Percentiles rank a stretch among this genome's conserved stretches.
Evolutionary conservation across 305 asterid species (phyloP).

Genomic region (Nicotiana rustica): DNA sequence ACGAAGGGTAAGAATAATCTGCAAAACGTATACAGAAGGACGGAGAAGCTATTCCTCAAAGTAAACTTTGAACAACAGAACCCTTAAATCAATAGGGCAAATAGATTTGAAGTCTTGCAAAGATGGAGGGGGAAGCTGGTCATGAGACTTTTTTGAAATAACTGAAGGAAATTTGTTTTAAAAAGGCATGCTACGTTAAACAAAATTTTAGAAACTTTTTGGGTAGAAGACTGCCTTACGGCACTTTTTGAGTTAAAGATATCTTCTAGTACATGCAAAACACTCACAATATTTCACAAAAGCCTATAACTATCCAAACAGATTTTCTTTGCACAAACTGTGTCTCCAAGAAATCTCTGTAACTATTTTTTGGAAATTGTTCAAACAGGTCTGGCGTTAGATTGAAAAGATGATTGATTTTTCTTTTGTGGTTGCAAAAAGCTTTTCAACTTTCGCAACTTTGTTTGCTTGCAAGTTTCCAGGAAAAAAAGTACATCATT

Average conservation of each 20-base stretch:
- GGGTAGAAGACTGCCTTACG: conserved; percentile 1
- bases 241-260: not conserved
- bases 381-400: conserved; percentile 9
- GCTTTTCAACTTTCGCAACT: conserved; percentile 21
- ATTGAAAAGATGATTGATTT: not conserved
- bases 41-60: conserved; percentile 25
- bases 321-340: not conserved
- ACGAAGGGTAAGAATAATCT: conserved; percentile 9
- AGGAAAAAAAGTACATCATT: not conserved
- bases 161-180: not conserved
- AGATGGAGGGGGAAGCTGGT: conserved; percentile 2
- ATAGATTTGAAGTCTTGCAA: not conserved
- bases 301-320: not conserved
- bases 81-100: conserved; percentile 15
- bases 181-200: not conserved
- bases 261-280: not conserved
- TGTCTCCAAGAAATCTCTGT: too few relatives aligned
- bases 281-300: not conserved
- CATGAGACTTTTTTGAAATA: not conserved
- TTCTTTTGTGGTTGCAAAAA: not conserved
- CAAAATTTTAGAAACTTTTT: not conserved
- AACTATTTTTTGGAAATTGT: not conserved
- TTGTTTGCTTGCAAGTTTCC: not conserved
- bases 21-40: conserved; percentile 20
- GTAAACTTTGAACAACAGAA: conserved; percentile 28